Conservation (phyloP, 345 rosid species). For the Melaleuca quinquenervia region DNA sequence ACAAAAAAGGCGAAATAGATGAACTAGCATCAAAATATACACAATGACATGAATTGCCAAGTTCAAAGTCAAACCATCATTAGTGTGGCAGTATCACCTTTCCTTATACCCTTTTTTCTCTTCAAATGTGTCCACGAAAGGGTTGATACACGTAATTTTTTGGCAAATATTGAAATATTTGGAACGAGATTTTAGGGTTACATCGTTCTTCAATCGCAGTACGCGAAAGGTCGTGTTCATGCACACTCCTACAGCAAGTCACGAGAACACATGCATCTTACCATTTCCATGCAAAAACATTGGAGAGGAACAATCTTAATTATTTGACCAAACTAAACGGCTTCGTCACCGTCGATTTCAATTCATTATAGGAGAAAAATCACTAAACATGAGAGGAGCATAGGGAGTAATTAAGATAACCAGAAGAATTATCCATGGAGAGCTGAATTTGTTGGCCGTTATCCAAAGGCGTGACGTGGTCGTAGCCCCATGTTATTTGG, state of each 20-base stretch:
- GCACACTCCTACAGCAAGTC: neutral
- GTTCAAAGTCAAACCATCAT: neutral
- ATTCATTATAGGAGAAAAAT: neutral
- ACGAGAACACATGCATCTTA: neutral
- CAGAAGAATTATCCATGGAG: conserved; percentile 38
- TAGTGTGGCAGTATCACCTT: neutral
- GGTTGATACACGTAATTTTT: neutral
- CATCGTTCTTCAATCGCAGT: neutral
- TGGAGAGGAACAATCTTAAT: neutral
- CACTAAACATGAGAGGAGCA: neutral
- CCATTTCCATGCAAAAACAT: neutral
- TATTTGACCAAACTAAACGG: neutral
- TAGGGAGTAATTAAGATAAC: conserved; percentile 3
- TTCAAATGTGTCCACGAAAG: neutral
- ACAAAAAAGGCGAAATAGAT: neutral
- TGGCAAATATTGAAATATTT: neutral
- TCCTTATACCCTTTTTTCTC: neutral
- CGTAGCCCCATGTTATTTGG: conserved; percentile 29
- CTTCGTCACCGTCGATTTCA: neutral
- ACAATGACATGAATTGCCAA: neutral
- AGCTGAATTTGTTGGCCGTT: conserved; percentile 32
- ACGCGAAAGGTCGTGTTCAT: neutral
- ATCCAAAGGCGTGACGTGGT: conserved; percentile 11
- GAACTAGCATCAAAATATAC: neutral
- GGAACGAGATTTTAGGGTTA: neutral